Evolutionary conservation across 2,329 filamentous ascomycete species (phyloP), one percentile per base, ranked within the genome.

Genomic region (Thermomyces lanuginosus): DNA sequence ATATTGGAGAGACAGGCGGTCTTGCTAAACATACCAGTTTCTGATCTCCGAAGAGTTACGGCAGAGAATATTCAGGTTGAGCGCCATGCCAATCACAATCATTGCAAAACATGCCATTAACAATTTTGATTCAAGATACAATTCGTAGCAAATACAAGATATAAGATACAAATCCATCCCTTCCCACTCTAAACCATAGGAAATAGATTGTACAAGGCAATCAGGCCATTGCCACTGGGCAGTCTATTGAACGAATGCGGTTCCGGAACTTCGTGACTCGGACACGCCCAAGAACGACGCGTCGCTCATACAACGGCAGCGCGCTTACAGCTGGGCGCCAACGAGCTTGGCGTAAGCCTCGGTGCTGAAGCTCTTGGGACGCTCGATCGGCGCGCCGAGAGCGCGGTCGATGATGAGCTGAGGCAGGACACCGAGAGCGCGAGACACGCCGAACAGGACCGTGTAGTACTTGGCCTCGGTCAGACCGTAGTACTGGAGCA

Each of bases 401-500:
- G 86, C 89, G 56, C 89, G 86, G 73, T 98, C 89, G 53, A 98
- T 93, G 71, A 98, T 98, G 57, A 98, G 73, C 72, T 98, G 89
- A 48, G 89, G 89, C 51, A 98, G 78, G 43, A 98, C 89, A 75
- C 89, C 89, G 48, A 98, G 81, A 45, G 89, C 89, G 56, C 89
- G 81, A 45, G 84, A 92, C 22, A 98, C 89, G 73, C 89, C 89
- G 61, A 98, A 98, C 54, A 98, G 79, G 37, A 98, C 89, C 38
- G 89, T 98, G 80, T 98, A 98, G 77, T 91, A 98, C 77, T 76
- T 95, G 62, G 89, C 79, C 72, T 98, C 86, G 39, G 80, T 95
- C 57, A 98, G 69, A 51, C 89, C 89, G 66, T 98, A 98, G 77
- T 98, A 89, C 69, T 98, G 89, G 46, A 98, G 81, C 42, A 98